phyloP scores from a whole-genome alignment of 106 monocot species.

The Phalaenopsis equestris region DNA sequence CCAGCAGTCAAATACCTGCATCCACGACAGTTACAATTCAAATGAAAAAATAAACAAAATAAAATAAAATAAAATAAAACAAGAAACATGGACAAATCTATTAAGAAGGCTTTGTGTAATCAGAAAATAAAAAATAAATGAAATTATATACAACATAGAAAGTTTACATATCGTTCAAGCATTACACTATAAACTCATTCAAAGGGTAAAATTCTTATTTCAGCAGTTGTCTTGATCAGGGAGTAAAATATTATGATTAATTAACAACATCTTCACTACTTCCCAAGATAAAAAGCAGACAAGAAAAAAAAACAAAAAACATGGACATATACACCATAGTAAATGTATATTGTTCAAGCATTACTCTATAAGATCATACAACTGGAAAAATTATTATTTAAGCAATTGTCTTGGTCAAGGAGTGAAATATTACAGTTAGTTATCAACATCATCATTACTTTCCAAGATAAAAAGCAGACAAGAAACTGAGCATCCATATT shows the following conservation, averaged over 20 bases:
- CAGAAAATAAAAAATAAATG: background rate
- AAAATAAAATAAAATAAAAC: background rate
- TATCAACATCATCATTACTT: background rate
- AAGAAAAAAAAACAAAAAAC: background rate
- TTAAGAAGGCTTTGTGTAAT: background rate
- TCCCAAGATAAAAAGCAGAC: background rate
- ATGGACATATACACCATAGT: background rate
- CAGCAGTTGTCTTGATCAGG: background rate
- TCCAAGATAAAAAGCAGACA: background rate
- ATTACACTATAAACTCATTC: background rate
- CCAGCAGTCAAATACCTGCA: constrained; percentile 99
- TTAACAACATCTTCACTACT: background rate
- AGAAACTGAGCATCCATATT: background rate
- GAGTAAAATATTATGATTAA: background rate
- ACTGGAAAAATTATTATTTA: background rate
- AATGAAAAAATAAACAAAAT: background rate
- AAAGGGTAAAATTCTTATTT: background rate
- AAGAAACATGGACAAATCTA: background rate
- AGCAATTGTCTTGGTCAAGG: background rate
- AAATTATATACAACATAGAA: background rate
- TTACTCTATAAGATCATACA: background rate
- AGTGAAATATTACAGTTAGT: background rate
- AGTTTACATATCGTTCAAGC: background rate
- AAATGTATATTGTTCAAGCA: background rate
- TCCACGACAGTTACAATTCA: background rate